A percentile compares a stretch with the other conserved stretches of the same genome.
Conservation (phyloP, 768 basidiomycete genomes). For the Boletus rubescentipes region DNA sequence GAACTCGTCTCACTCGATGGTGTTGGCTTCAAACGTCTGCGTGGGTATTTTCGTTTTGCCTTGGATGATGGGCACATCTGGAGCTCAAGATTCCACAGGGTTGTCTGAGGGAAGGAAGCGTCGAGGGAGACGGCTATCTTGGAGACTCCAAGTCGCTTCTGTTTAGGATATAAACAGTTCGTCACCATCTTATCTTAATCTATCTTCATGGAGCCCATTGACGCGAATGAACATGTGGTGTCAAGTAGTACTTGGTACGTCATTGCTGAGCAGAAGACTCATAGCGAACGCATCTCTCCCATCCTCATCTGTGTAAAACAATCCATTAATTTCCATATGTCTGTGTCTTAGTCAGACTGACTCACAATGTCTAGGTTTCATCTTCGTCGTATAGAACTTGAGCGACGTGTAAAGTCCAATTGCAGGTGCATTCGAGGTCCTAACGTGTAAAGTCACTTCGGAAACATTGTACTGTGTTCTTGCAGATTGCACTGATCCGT, state of each 20-base stretch:
- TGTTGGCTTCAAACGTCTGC: slow-evolving; percentile 63
- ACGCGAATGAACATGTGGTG: background rate
- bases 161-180: background rate
- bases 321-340: background rate
- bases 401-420: slow-evolving; percentile 8
- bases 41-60: slow-evolving; percentile 59
- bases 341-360: background rate
- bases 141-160: background rate
- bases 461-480: background rate
- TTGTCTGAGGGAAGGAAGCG: slow-evolving; percentile 29
- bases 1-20: slow-evolving; percentile 56
- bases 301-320: background rate
- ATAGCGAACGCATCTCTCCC: slow-evolving; percentile 3
- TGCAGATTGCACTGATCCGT: slow-evolving; percentile 2
- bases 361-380: slow-evolving; percentile 1
- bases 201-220: background rate
- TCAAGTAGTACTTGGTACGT: background rate
- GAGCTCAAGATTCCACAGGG: slow-evolving; percentile 48
- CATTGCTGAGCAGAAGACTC: background rate
- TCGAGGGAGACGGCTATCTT: background rate
- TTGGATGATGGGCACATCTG: slow-evolving; percentile 56
- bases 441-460: slow-evolving; percentile 7
- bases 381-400: slow-evolving; percentile 1
- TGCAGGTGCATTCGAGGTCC: slow-evolving; percentile 10
- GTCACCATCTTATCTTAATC: background rate